Conservation (phyloP, 257 asterid genomes). For the Fraxinus americana region DNA sequence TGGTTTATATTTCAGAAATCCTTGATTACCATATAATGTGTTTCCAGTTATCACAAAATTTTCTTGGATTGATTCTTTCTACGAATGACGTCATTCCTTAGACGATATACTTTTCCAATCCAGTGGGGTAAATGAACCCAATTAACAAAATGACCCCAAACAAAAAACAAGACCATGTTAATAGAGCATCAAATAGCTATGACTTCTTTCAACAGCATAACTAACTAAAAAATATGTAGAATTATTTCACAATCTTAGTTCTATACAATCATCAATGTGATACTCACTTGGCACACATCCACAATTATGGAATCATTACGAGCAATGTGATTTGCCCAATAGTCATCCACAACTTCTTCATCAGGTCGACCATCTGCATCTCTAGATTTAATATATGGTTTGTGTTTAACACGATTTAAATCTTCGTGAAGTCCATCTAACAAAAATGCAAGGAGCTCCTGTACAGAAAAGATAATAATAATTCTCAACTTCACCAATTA, state of each 20-base stretch:
- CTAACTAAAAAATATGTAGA: background rate
- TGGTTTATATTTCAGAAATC: background rate
- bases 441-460: slow-evolving; percentile 90
- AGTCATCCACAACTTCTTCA: slow-evolving; percentile 98
- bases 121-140: background rate
- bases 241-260: slow-evolving; percentile 7
- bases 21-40: background rate
- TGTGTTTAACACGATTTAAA: slow-evolving; percentile 94
- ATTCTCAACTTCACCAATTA: slow-evolving; percentile 22
- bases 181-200: background rate
- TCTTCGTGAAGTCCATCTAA: slow-evolving; percentile 99
- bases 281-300: slow-evolving; percentile 97
- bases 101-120: background rate
- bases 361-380: slow-evolving; percentile 98
- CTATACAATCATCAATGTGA: slow-evolving; percentile 1
- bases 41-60: background rate
- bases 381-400: slow-evolving; percentile 87
- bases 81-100: background rate
- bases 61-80: background rate
- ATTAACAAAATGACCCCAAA: background rate
- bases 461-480: slow-evolving; percentile 27
- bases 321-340: slow-evolving; percentile 99
- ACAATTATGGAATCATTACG: slow-evolving; percentile 98
- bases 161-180: background rate
- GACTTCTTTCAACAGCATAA: background rate